Base-by-base conservation (phyloP, 129 eudicot species). In the Lonicera japonica region DNA sequence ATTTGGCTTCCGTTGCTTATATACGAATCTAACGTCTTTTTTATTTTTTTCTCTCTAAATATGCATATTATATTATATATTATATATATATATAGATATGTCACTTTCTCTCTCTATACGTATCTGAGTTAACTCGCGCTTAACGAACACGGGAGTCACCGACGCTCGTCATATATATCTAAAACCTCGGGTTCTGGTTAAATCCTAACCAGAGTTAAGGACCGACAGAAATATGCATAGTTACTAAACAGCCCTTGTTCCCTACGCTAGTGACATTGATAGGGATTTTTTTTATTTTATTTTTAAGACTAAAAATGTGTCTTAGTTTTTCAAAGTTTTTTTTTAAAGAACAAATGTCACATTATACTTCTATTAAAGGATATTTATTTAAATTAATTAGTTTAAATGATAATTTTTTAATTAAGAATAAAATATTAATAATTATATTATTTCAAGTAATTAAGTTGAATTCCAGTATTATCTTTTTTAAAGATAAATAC, bases 101-200 rank as follows among this genome's bases (percentile, higher is more conserved):
- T 34, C 16, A n/a, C 8, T 3, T 34, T 62, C 1, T 66, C 21
- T 72, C 68, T 60, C 29, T 7, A 1, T 20, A 61, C 0, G 62
- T 16, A 21, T 60, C 58, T 40, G 25, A 18, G 54, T 51, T 70
- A 69, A 63, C 62, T 69, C 58, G 25, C 2, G 56, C 29, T 41
- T 54, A 68, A 54, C 65, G 66, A 60, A 63, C 79, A 79, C 70
- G 36, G 16, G 78, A 68, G 83, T 60, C 96, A 88, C 96, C 94
- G 96, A 88, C 96, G 96, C 65, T 85, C 62, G 60, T 2, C 64
- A 65, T 59, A 76, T 67, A 67, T 60, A 54, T 39, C n/a, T n/a
- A n/a, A 72, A 75, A 80, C 72, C 77, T 15, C 58, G 25, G 13
- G 16, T 5, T 70, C 23, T 59, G 29, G 77, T 73, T 69, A 39